Base-by-base conservation (phyloP, 345 rosid species). In the Hibiscus trionum region DNA sequence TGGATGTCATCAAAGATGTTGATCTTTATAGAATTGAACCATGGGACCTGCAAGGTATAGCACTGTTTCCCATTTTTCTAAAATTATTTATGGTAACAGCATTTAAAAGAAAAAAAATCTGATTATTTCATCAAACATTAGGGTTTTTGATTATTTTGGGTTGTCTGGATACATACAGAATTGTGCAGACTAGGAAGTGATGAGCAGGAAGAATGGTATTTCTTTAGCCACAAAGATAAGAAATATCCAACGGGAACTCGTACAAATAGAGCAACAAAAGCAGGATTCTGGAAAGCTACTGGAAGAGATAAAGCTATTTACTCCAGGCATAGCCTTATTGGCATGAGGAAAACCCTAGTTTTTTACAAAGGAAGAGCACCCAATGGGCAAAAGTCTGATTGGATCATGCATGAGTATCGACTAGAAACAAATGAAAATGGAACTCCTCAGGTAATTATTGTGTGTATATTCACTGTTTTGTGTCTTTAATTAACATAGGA, bases 331-430 rank as follows among this genome's bases (percentile, higher is more conserved):
- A 77, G 87, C 85, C 88, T 94, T 63, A 59, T 88, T 50, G 98
- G 98, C 76, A 90, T 94, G 98, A 87, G 98, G 59, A 94, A 94
- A 77, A 94, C 98, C 63, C 82, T 94, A 77, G 98, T 94, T 27
- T 94, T 90, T 75, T 94, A 94, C 84, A 87, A 88, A 84, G 98
- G 98, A 72, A 76, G 98, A 79, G 98, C 98, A 1, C 98, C 98
- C 7, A 91, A 91, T 77, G 98, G 98, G 35, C 95, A 88, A 44
- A 94, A 94, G 58, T 94, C 97, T 0, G 97, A 94, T 53, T 94
- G 96, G 96, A 94, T 94, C 82, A 94, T 94, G 97, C 98, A 94
- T 53, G 98, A 94, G 64, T 94, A 94, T 72, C 95, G 98, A 24
- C 86, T 90, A 4, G 98, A 94, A 86, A 90, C 96, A 5, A 91